Evolutionary conservation across 805 yeast species (phyloP).

Genomic region (Ogataea kodamae): DNA sequence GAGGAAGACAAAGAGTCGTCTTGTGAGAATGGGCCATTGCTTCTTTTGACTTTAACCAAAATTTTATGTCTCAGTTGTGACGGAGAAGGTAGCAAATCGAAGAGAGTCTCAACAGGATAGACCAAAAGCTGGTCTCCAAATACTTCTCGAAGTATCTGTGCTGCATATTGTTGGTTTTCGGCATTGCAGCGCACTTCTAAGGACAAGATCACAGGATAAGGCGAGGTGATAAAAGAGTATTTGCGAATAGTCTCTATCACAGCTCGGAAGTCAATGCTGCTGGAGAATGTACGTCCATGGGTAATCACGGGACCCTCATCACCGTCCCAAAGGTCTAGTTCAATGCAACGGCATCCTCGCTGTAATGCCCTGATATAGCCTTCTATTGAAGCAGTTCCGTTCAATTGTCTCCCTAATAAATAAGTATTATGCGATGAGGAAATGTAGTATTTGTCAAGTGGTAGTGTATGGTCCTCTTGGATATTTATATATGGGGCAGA

Average conservation of each 20-base stretch:
- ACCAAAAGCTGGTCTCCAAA: conserved; percentile 58
- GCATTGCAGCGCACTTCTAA: conserved; percentile 77
- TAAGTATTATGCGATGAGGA: conserved; percentile 96
- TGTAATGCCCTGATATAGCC: conserved; percentile 84
- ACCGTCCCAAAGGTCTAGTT: conserved; percentile 92
- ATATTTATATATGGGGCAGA: conserved; percentile 24
- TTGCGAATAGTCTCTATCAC: conserved; percentile 73
- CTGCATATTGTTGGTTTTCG: conserved; percentile 63
- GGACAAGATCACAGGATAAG: conserved; percentile 81
- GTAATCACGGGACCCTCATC: conserved; percentile 75
- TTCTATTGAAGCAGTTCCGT: conserved; percentile 83
- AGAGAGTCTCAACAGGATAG: conserved; percentile 32
- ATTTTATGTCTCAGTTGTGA: conserved; percentile 64
- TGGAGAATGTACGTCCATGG: conserved; percentile 84
- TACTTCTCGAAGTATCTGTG: conserved; percentile 46
- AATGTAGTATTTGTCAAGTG: conserved; percentile 81
- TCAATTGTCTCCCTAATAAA: conserved; percentile 81
- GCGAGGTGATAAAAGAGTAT: conserved; percentile 85
- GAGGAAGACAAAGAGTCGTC: conserved; percentile 23
- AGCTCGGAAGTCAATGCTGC: conserved; percentile 62
- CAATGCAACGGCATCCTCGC: conserved; percentile 92
- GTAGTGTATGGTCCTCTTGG: conserved; percentile 48
- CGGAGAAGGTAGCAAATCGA: conserved; percentile 63
- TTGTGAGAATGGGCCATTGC: conserved; percentile 1
- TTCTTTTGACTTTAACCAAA: conserved; percentile 72